Conservation (phyloP, 257 asterid species). For the Gentiana dahurica region DNA sequence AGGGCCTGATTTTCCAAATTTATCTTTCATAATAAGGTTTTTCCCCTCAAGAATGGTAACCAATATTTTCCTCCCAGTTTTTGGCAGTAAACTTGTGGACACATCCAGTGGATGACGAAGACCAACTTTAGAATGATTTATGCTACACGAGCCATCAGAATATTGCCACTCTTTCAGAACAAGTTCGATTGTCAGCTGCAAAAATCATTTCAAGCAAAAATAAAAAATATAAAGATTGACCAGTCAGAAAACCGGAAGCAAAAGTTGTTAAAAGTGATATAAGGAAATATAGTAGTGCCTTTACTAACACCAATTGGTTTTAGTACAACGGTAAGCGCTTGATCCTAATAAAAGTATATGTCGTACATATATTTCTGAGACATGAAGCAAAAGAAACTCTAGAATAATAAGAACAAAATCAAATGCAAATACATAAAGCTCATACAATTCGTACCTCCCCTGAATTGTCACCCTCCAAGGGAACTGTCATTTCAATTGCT, state of each 20-base stretch:
- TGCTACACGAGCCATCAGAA: slow-evolving; percentile 78
- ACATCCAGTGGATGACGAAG: slow-evolving; percentile 39
- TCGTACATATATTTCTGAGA: not conserved
- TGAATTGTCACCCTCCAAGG: slow-evolving; percentile 67
- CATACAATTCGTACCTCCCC: slow-evolving; percentile 64
- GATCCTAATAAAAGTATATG: too few relatives aligned
- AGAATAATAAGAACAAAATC: not conserved
- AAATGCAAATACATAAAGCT: not conserved
- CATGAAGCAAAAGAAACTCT: not conserved
- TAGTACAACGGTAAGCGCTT: too few relatives aligned
- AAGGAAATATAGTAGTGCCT: too few relatives aligned
- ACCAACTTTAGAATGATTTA: slow-evolving; percentile 23
- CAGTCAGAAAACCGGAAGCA: slow-evolving; percentile 4
- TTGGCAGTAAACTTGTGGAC: slow-evolving; percentile 32
- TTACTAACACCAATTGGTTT: too few relatives aligned
- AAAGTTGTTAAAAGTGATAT: too few relatives aligned
- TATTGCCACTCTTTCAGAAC: slow-evolving; percentile 90
- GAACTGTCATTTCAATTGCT: slow-evolving; percentile 82
- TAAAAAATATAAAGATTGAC: not conserved
- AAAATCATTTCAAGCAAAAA: slow-evolving; percentile 12
- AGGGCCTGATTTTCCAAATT: slow-evolving; percentile 65
- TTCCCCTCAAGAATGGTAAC: slow-evolving; percentile 74
- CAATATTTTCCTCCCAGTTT: slow-evolving; percentile 73
- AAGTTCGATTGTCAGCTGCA: slow-evolving; percentile 82
- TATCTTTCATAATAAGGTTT: slow-evolving; percentile 63